phyloP scores from a whole-genome alignment of 148 eudicot genomes.

The Pouteria glomerata region DNA sequence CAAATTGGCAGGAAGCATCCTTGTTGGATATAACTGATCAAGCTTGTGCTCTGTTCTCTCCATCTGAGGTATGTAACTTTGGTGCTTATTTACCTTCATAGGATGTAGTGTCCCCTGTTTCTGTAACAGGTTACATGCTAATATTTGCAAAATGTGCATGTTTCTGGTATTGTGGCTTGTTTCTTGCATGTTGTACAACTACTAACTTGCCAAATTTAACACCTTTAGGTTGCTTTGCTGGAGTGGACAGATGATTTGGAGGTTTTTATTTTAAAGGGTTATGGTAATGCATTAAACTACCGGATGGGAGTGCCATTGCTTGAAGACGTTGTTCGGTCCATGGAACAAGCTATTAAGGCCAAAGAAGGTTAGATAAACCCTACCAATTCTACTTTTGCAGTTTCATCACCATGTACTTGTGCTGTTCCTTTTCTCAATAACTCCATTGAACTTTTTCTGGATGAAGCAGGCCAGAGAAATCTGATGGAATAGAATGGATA shows the following conservation, averaged over 20 bases:
- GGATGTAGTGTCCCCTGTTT: background rate
- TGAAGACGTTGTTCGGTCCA: slow-evolving; percentile 75
- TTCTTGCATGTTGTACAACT: background rate
- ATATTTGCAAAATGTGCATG: background rate
- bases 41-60: slow-evolving; percentile 79
- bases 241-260: slow-evolving; percentile 98
- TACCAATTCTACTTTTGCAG: background rate
- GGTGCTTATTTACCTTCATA: background rate
- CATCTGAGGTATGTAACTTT: slow-evolving; percentile 50
- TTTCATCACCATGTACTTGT: background rate
- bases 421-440: slow-evolving; percentile 1
- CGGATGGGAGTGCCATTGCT: slow-evolving; percentile 93
- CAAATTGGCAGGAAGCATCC: slow-evolving; percentile 73
- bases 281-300: slow-evolving; percentile 87
- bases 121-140: background rate
- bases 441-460: background rate
- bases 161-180: background rate
- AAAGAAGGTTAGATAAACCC: slow-evolving; percentile 52
- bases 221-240: slow-evolving; percentile 55
- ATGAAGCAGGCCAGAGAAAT: background rate
- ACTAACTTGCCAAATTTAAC: slow-evolving; percentile 7
- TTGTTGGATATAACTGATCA: slow-evolving; percentile 73
- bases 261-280: slow-evolving; percentile 77
- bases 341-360: slow-evolving; percentile 81
- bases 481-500: background rate